Evolutionary conservation across 1,284 basidiomycete species (phyloP), one percentile per base, ranked within the genome.

Genomic region (Pascua guehoae): DNA sequence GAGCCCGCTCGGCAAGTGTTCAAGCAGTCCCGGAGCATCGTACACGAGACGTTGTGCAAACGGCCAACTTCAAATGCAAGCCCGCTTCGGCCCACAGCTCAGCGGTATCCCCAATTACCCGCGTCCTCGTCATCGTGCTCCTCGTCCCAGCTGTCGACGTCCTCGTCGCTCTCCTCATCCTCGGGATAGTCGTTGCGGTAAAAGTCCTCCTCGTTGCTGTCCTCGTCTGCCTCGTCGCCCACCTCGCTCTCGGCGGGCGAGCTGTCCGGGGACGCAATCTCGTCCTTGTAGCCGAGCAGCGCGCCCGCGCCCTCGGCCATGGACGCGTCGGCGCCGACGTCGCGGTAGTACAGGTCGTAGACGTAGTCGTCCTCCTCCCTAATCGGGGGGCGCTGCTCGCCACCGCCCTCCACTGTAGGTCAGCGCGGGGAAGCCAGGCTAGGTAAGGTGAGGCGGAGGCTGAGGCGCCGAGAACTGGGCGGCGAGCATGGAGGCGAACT

Each of bases 101-200:
- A 32, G 24, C 67, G 59, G 56, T 73, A 72, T 39, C 66, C 67
- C 69, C 70, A 70, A 44, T 64, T 61, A 37, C 66, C 71, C 36
- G 59, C 43, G 51, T 67, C 61, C 8, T 56, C 65, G n/a, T 63
- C 57, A 8, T 62, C 61, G 15, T 59, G 58, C 24, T 63, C 62
- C 16, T 63, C 64, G 38, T 64, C 64, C n/a, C 62, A 57, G 39
- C 65, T 66, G 45, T 68, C 65, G 68, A 75, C 73, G 57, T 77
- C 73, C 56, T 71, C 68, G 60, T 75, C 74, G 1, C 71, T 73
- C 62, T 75, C 77, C 56, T 78, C 77, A 48, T 78, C 77, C 57
- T 78, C 77, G 5, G 77, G 77, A 57, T 78, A 78, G 60, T 78
- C 77, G 53, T 78, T 78, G 43, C 75, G 66, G 57, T 78, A 78